Conservation (phyloP, 75 land plant species). For the Azolla pinnata region DNA sequence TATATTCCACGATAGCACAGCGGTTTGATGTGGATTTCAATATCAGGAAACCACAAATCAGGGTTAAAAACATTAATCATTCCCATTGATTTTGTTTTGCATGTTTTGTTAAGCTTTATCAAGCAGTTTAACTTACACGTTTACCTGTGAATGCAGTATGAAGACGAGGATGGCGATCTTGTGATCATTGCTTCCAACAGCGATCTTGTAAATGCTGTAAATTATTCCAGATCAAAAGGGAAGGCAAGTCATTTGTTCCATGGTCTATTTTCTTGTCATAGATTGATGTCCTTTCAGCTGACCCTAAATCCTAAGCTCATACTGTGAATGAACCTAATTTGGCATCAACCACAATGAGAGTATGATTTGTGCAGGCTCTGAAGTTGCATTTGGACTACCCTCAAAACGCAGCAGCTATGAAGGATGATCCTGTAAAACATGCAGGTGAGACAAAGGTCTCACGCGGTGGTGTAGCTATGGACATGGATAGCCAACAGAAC, state of each 20-base stretch:
- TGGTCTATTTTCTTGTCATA: too few relatives aligned
- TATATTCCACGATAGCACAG: slow-evolving; percentile 56
- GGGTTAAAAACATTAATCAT: too few relatives aligned
- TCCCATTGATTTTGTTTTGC: too few relatives aligned
- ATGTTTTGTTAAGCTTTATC: slow-evolving; percentile 2
- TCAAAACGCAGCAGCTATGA: slow-evolving; percentile 9
- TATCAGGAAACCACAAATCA: slow-evolving; percentile 20
- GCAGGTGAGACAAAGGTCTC: slow-evolving; percentile 1
- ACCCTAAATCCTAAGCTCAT: too few relatives aligned
- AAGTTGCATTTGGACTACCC: slow-evolving; percentile 6
- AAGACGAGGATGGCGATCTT: slow-evolving; percentile 84
- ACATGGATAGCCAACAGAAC: not conserved
- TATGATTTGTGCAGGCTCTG: slow-evolving; percentile 9
- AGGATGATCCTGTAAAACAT: slow-evolving; percentile 5
- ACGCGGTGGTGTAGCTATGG: slow-evolving; percentile 5
- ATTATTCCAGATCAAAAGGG: slow-evolving; percentile 73
- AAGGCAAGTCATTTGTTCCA: too few relatives aligned
- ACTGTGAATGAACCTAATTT: too few relatives aligned
- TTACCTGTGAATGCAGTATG: slow-evolving; percentile 44
- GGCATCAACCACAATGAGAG: not conserved
- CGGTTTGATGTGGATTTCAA: slow-evolving; percentile 40
- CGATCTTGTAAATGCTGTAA: slow-evolving; percentile 73
- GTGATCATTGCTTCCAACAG: slow-evolving; percentile 74
- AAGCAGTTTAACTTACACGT: not conserved
- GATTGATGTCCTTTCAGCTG: too few relatives aligned